Evolutionary conservation across 2,329 filamentous ascomycete genomes (phyloP).

Genomic region (Trichoderma sp.): DNA sequence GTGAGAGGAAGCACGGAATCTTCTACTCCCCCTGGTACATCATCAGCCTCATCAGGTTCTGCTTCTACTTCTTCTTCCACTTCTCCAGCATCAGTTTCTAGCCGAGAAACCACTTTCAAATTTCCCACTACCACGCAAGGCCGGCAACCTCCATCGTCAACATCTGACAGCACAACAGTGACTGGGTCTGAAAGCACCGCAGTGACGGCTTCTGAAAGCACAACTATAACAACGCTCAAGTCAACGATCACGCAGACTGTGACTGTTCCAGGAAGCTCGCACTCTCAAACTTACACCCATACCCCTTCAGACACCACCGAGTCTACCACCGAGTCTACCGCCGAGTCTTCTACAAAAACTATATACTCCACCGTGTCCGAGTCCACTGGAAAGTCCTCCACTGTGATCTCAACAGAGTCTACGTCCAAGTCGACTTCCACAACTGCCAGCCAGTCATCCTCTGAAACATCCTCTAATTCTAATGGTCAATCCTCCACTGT

Average conservation of each 20-base stretch:
- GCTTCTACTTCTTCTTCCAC: background rate
- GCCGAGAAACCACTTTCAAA: background rate
- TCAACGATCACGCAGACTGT: constrained; percentile 16
- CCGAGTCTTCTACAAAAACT: background rate
- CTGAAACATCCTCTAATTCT: background rate
- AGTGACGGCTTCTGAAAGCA: background rate
- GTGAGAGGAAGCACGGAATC: background rate
- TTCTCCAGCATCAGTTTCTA: background rate
- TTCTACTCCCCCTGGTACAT: background rate
- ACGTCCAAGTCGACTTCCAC: background rate
- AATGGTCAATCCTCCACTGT: background rate
- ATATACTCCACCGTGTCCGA: background rate
- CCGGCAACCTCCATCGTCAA: background rate
- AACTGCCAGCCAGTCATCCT: background rate
- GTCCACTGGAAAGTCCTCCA: background rate
- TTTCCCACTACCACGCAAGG: background rate
- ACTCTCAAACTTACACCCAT: background rate
- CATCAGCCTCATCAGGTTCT: background rate
- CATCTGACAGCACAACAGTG: background rate
- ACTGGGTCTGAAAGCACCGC: background rate
- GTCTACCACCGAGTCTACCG: background rate
- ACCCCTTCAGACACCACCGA: background rate
- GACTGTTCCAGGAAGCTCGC: constrained; percentile 2
- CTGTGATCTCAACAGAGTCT: background rate
- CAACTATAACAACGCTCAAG: background rate